These are phyloP conservation scores for Argentina anserina DNA, from an alignment of 306 rosid species.

Conservation along the genomic window DNA sequence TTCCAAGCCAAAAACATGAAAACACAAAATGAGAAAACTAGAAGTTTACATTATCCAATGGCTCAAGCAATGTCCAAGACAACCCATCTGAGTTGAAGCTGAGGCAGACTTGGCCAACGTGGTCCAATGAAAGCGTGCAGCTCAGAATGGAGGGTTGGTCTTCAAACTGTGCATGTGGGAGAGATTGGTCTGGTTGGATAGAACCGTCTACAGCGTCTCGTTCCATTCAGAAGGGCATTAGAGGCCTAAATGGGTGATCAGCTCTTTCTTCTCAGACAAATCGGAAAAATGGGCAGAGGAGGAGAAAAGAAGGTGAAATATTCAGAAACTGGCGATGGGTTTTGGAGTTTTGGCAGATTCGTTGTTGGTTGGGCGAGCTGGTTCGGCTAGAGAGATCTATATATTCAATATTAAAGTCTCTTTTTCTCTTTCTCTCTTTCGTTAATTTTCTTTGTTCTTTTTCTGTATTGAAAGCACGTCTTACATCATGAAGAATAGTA, in stretches of 20 bases:
- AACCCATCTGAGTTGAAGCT: slow-evolving; percentile 54
- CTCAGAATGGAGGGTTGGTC: slow-evolving; percentile 33
- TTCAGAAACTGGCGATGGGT: not conserved
- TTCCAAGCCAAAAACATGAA: no score
- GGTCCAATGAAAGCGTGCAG: slow-evolving; percentile 58
- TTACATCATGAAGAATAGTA: not conserved
- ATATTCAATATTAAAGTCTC: not conserved
- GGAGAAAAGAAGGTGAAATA: not conserved
- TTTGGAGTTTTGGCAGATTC: not conserved
- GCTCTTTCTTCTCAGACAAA: not conserved
- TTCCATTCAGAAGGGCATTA: slow-evolving; percentile 16
- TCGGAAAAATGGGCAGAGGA: not conserved
- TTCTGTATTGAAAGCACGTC: not conserved
- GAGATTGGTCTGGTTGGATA: slow-evolving; percentile 20
- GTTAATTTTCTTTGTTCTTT: not conserved
- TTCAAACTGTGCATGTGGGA: slow-evolving; percentile 19
- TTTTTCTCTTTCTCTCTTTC: not conserved
- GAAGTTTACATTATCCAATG: slow-evolving; percentile 40
- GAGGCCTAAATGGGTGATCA: not conserved
- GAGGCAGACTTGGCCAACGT: slow-evolving; percentile 55
- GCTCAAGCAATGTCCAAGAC: slow-evolving; percentile 52
- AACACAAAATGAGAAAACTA: not conserved
- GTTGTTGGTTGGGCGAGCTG: not conserved
- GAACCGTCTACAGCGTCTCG: slow-evolving; percentile 18
- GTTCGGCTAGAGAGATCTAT: not conserved